These are phyloP conservation scores for Teratosphaeria zuluensis DNA, from an alignment of 2,329 filamentous ascomycete species.

Conservation along the genomic window DNA sequence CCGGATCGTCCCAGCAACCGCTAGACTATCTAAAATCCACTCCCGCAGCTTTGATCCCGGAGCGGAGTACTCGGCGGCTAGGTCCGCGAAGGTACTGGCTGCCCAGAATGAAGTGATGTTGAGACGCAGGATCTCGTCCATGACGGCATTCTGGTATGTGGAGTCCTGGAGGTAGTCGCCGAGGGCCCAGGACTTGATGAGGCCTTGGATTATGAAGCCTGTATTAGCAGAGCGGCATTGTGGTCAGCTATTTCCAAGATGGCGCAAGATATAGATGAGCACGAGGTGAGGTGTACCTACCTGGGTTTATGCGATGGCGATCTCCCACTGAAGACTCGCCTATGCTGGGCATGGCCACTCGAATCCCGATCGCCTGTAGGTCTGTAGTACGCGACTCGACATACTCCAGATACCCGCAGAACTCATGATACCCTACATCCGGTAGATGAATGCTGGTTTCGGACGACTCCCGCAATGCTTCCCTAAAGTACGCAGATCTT, in stretches of 20 bases:
- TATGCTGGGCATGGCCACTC: background rate
- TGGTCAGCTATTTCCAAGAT: too few relatives aligned
- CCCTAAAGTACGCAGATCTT: background rate
- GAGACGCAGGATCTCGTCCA: background rate
- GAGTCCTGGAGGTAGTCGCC: slow-evolving; percentile 1
- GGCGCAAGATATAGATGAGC: too few relatives aligned
- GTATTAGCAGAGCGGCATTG: background rate
- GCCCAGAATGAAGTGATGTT: background rate
- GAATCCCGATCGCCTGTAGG: background rate
- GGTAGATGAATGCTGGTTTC: background rate
- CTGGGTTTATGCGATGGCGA: background rate
- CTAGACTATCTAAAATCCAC: background rate
- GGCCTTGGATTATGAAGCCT: background rate
- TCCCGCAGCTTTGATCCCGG: background rate
- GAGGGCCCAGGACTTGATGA: background rate
- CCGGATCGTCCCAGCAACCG: background rate
- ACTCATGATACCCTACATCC: background rate
- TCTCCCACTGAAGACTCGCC: background rate
- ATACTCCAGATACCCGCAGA: background rate
- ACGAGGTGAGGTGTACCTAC: too few relatives aligned
- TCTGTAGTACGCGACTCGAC: background rate
- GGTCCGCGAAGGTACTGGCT: background rate
- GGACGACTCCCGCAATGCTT: background rate
- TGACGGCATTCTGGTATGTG: background rate
- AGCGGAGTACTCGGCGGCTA: background rate